Conservation (phyloP, 164 flowering plant genomes). For the Kingdonia uniflora region DNA sequence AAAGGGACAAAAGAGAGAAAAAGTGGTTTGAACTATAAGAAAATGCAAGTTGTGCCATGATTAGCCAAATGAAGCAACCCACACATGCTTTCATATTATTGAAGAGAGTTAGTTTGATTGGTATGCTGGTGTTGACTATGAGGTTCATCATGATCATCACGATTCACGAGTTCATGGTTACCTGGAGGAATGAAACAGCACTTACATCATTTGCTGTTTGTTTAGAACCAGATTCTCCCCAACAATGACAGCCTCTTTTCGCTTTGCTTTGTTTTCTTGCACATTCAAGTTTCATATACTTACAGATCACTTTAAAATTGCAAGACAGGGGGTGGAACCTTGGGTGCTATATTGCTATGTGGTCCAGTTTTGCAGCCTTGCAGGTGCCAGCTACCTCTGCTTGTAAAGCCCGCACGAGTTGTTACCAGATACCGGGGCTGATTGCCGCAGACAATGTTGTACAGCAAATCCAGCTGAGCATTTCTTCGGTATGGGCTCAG, state of each 20-base stretch:
- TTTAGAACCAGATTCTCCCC: conserved; percentile 3
- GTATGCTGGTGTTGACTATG: neutral
- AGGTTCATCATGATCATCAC: neutral
- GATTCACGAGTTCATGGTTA: neutral
- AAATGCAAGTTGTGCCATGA: neutral
- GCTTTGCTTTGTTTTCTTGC: conserved; percentile 11
- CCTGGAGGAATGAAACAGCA: neutral
- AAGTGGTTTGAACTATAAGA: neutral
- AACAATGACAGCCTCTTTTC: conserved; percentile 9
- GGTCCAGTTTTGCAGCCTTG: too few species aligned
- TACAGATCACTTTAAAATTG: too few species aligned
- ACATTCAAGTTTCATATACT: neutral
- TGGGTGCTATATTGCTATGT: too few species aligned
- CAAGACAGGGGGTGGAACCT: too few species aligned
- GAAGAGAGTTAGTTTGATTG: neutral
- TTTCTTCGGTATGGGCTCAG: too few species aligned
- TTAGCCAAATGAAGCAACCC: neutral
- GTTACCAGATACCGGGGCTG: too few species aligned
- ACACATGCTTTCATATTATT: neutral
- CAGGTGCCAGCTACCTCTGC: too few species aligned
- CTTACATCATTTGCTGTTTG: neutral
- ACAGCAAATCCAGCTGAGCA: too few species aligned
- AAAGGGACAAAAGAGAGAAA: conserved; percentile 4
- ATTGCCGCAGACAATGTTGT: too few species aligned
- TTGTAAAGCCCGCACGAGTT: too few species aligned